Conservation (phyloP, 2,329 filamentous ascomycete genomes). For the Penicillium sp. region DNA sequence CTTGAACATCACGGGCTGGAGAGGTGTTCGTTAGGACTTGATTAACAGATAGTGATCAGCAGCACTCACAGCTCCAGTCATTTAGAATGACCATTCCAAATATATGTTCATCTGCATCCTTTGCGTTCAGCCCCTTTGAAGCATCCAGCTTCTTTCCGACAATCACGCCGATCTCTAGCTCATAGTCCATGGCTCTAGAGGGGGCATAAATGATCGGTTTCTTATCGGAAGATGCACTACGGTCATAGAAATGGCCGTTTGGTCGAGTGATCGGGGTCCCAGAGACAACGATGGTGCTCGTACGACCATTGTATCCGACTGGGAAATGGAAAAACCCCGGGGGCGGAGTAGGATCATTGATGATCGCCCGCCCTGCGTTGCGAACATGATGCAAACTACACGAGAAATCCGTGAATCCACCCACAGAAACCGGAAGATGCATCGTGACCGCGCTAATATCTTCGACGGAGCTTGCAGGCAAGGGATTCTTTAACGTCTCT, state of each 20-base stretch:
- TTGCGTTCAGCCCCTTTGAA: slow-evolving; percentile 40
- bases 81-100: slow-evolving; percentile 63
- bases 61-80: slow-evolving; percentile 50
- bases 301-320: slow-evolving; percentile 55
- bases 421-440: slow-evolving; percentile 56
- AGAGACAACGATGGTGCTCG: slow-evolving; percentile 53
- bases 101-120: slow-evolving; percentile 57
- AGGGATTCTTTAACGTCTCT: slow-evolving; percentile 8
- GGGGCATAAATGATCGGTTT: slow-evolving; percentile 23
- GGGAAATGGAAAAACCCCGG: slow-evolving; percentile 49
- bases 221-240: slow-evolving; percentile 11
- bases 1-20: slow-evolving; percentile 55
- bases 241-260: slow-evolving; percentile 36
- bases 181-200: slow-evolving; percentile 36
- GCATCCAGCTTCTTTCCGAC: slow-evolving; percentile 43
- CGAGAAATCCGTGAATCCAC: slow-evolving; percentile 53
- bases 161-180: slow-evolving; percentile 47
- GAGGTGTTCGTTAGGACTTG: neutral
- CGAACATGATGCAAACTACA: slow-evolving; percentile 32
- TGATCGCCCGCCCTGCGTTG: slow-evolving; percentile 26
- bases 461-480: slow-evolving; percentile 20
- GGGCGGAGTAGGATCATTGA: slow-evolving; percentile 24
- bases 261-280: slow-evolving; percentile 51
- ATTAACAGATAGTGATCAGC: neutral
- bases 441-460: slow-evolving; percentile 44